Evolutionary conservation across 768 basidiomycete species (phyloP).

Genomic region (Calocybe gangraenosa): DNA sequence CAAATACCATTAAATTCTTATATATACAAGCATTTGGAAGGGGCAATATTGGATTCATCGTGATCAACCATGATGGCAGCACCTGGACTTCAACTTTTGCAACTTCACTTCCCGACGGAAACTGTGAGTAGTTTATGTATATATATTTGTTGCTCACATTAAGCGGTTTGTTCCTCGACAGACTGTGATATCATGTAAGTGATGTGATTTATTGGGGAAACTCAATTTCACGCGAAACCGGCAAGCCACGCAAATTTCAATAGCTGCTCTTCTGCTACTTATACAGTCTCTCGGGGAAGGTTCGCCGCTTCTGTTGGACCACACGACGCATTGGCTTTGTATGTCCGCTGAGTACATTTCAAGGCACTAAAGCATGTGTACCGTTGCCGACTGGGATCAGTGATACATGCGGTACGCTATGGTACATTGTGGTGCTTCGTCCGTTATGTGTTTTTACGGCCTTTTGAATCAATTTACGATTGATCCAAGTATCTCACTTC

Average conservation of each 20-base stretch:
- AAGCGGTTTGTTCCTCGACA: not conserved
- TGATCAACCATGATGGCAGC: constrained; percentile 56
- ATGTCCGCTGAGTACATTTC: not conserved
- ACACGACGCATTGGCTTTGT: constrained; percentile 16
- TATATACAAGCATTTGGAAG: constrained; percentile 2
- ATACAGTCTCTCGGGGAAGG: constrained; percentile 8
- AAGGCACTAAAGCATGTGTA: no score
- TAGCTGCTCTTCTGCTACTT: constrained; percentile 10
- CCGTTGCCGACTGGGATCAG: no score
- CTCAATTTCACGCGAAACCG: no score
- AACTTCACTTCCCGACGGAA: constrained; percentile 44
- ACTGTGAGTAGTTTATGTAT: constrained; percentile 1
- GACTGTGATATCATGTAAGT: not conserved
- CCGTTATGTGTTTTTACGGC: no score
- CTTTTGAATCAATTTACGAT: no score
- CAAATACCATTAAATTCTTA: no score
- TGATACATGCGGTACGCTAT: no score
- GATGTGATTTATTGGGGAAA: no score
- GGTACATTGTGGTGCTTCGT: no score
- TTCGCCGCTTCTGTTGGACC: constrained; percentile 16
- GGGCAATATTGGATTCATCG: constrained; percentile 45
- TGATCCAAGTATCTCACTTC: no score
- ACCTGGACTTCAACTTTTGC: constrained; percentile 50
- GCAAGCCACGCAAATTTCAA: constrained; percentile 13
- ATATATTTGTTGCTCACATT: not conserved